A percentile compares a stretch with the other conserved stretches of the same genome.
Evolutionary conservation across 2,329 filamentous ascomycete genomes (phyloP).

Genomic region (Colletotrichum salicis): DNA sequence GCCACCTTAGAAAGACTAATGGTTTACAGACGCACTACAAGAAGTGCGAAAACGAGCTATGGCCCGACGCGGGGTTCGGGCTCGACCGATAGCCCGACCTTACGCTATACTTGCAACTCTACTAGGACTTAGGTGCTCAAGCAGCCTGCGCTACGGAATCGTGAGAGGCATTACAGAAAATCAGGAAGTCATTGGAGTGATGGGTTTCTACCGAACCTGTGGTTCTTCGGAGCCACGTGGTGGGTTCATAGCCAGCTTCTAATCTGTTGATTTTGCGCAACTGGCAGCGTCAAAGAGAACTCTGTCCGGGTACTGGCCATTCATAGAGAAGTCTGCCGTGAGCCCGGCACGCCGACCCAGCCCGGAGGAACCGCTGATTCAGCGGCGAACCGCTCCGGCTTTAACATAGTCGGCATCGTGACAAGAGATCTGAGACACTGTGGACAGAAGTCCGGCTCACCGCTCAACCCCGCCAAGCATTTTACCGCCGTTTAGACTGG

Average conservation of each 20-base stretch:
- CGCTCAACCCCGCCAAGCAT: neutral
- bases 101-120: neutral
- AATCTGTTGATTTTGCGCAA: neutral
- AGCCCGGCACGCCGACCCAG: neutral
- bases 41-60: neutral
- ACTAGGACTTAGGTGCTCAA: neutral
- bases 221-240: too few species aligned
- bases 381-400: neutral
- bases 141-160: neutral
- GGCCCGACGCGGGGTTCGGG: neutral
- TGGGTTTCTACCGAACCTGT: neutral
- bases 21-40: neutral
- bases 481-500: neutral
- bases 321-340: neutral
- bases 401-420: neutral
- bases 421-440: constrained; percentile 5
- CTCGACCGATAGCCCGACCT: neutral
- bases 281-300: neutral
- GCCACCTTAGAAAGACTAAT: too few species aligned
- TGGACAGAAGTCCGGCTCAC: neutral
- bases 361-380: constrained; percentile 22
- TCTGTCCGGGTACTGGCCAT: neutral
- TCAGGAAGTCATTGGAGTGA: neutral
- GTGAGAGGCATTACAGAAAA: neutral
- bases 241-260: neutral